These are phyloP conservation scores for Arthromyces matolae DNA, from an alignment of 768 basidiomycete species.

Conservation along the genomic window DNA sequence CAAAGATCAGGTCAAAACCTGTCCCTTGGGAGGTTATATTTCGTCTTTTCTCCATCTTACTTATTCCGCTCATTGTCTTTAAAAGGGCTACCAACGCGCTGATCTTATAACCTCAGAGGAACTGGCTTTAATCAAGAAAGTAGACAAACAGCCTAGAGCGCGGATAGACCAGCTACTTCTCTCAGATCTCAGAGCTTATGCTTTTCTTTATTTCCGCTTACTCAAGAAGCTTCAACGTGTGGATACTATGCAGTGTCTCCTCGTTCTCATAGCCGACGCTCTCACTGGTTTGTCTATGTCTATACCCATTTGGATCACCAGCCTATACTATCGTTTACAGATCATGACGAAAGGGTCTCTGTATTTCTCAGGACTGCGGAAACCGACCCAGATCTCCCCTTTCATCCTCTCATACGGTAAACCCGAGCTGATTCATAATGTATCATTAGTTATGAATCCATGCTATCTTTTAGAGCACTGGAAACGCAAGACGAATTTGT, in stretches of 20 bases:
- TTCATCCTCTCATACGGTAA: constrained; percentile 73
- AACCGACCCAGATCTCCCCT: constrained; percentile 77
- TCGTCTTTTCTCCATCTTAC: neutral
- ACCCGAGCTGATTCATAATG: constrained; percentile 2
- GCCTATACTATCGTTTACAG: too few species aligned
- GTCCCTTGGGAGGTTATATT: constrained; percentile 93
- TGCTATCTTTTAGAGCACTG: constrained; percentile 50
- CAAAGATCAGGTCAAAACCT: constrained; percentile 85
- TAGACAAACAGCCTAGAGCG: constrained; percentile 74
- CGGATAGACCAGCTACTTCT: constrained; percentile 75
- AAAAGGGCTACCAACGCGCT: constrained; percentile 91
- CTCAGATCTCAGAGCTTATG: constrained; percentile 81
- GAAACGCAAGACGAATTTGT: constrained; percentile 91
- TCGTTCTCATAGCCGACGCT: constrained; percentile 87
- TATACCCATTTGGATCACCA: neutral
- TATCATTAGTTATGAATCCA: constrained; percentile 13
- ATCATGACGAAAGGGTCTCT: constrained; percentile 83
- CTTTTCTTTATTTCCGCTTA: constrained; percentile 83
- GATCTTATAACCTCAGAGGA: constrained; percentile 87
- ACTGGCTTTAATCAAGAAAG: constrained; percentile 81
- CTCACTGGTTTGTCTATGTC: constrained; percentile 55
- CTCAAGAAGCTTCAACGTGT: constrained; percentile 80
- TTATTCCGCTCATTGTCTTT: constrained; percentile 14
- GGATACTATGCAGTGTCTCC: constrained; percentile 84
- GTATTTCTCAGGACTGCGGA: constrained; percentile 63